These are phyloP conservation scores for Debaryomycetaceae sp. DNA, from an alignment of 1,139 yeast species.

Conservation along the genomic window DNA sequence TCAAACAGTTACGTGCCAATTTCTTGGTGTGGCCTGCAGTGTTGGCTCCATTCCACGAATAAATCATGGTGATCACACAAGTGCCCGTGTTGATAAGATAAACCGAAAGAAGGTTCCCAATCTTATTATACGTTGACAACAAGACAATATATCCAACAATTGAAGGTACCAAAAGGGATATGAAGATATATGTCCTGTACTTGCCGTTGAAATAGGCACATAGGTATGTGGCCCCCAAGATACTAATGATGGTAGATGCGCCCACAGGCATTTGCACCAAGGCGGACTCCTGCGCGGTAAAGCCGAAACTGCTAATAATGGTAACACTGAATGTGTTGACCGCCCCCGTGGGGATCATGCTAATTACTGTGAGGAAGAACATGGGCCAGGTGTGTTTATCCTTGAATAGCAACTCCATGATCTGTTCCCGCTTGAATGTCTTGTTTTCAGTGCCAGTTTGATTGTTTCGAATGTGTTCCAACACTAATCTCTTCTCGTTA, in stretches of 20 bases:
- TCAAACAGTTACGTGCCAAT: constrained; percentile 24
- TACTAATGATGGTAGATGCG: constrained; percentile 30
- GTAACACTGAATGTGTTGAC: constrained; percentile 38
- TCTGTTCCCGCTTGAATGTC: constrained; percentile 19
- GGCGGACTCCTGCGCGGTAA: constrained; percentile 27
- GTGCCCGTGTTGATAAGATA: constrained; percentile 35
- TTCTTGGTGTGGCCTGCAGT: constrained; percentile 35
- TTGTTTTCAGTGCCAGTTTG: constrained; percentile 24
- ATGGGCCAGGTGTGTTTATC: constrained; percentile 38
- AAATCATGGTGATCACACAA: constrained; percentile 30
- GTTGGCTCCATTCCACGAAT: constrained; percentile 32
- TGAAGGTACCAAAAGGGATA: constrained; percentile 32
- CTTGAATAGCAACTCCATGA: constrained; percentile 23
- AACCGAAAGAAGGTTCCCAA: constrained; percentile 33
- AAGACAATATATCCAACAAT: constrained; percentile 34
- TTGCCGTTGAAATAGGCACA: constrained; percentile 14
- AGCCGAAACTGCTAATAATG: constrained; percentile 35
- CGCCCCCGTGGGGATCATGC: constrained; percentile 40
- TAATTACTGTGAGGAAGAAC: constrained; percentile 27
- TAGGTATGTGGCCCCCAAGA: constrained; percentile 27
- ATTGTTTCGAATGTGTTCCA: constrained; percentile 27
- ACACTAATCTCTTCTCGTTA: constrained; percentile 24
- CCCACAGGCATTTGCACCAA: constrained; percentile 40
- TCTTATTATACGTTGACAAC: constrained; percentile 17
- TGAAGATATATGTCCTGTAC: constrained; percentile 20